A percentile compares a stretch with the other conserved stretches of the same genome.
Conservation (phyloP, 495 filamentous ascomycete species). For the Copromyces sp. region DNA sequence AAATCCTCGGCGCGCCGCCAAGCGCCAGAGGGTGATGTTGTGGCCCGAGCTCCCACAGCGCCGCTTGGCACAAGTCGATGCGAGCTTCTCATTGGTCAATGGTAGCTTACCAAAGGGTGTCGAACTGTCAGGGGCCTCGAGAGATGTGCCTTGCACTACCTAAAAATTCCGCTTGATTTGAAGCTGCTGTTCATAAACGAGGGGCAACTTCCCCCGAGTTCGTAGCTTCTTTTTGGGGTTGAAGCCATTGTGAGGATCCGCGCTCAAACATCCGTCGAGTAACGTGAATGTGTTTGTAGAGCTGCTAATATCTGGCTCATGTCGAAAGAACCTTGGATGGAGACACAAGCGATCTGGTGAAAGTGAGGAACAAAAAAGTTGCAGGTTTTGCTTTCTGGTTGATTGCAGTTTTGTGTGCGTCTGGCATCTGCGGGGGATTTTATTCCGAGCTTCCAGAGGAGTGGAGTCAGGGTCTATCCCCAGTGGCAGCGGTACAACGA, state of each 20-base stretch:
- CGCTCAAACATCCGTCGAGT: background rate
- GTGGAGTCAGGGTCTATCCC: background rate
- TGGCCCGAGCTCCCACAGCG: background rate
- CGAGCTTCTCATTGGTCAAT: slow-evolving; percentile 5
- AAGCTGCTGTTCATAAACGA: background rate
- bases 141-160: background rate
- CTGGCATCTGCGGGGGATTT: background rate
- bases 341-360: background rate
- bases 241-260: background rate
- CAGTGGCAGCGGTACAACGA: background rate
- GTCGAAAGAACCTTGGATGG: background rate
- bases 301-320: background rate
- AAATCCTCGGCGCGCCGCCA: background rate
- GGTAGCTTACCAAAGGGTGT: background rate
- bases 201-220: background rate
- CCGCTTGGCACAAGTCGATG: background rate
- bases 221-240: background rate
- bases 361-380: background rate
- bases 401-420: background rate
- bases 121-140: background rate
- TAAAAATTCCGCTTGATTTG: background rate
- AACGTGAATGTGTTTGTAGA: background rate
- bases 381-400: background rate
- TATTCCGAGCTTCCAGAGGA: background rate
- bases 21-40: background rate